phyloP scores from a whole-genome alignment of 2,329 filamentous ascomycete species.

The Aspergillus candidus region DNA sequence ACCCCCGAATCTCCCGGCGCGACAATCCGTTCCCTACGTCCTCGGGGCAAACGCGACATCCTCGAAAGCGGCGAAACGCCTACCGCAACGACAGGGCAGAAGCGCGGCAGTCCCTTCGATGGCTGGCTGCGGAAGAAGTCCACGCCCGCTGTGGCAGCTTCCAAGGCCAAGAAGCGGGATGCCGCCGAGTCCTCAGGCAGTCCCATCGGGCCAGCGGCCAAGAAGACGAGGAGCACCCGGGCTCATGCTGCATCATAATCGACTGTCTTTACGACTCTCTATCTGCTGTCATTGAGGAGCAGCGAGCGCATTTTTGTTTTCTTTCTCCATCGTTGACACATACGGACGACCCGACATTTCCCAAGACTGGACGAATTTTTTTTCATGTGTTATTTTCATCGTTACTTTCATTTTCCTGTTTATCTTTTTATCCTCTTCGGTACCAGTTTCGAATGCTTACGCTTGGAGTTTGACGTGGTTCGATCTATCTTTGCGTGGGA shows the following conservation, averaged over 20 bases:
- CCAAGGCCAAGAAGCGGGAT: slow-evolving; percentile 32
- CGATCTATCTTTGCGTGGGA: too few relatives aligned
- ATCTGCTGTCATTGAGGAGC: background rate
- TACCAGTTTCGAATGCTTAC: slow-evolving; percentile 9
- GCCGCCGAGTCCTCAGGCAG: slow-evolving; percentile 21
- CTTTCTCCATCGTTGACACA: too few relatives aligned
- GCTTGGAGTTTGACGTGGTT: background rate
- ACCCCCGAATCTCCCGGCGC: slow-evolving; percentile 29
- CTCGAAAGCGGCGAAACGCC: slow-evolving; percentile 20
- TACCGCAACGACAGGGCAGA: slow-evolving; percentile 20
- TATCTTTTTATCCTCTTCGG: slow-evolving; percentile 4
- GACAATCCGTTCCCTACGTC: slow-evolving; percentile 29
- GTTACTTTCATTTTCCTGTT: slow-evolving; percentile 6
- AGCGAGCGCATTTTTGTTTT: background rate
- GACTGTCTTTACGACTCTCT: background rate
- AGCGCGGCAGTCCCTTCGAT: slow-evolving; percentile 36
- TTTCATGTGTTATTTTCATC: background rate
- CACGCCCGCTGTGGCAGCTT: slow-evolving; percentile 18
- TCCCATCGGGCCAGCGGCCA: slow-evolving; percentile 22
- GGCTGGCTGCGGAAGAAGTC: slow-evolving; percentile 37
- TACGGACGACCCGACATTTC: too few relatives aligned
- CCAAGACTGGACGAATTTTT: too few relatives aligned
- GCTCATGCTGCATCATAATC: slow-evolving; percentile 7
- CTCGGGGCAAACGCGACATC: slow-evolving; percentile 22
- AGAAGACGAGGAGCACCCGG: slow-evolving; percentile 25